Conservation (phyloP, 768 basidiomycete genomes). For the Lentinula edodes region DNA sequence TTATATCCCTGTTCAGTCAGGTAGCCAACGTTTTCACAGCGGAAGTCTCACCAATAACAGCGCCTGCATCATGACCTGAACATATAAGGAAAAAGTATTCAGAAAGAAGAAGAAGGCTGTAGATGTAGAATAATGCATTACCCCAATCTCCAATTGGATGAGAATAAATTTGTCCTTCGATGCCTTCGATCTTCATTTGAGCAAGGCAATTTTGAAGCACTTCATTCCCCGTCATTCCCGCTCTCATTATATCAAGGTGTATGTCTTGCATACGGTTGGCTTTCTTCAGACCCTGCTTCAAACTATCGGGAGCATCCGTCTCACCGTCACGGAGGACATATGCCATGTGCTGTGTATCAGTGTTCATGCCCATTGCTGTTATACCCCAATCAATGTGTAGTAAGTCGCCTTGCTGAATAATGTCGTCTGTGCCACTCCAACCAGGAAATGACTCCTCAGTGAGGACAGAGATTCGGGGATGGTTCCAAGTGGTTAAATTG, state of each 20-base stretch:
- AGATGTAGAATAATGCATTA: not conserved
- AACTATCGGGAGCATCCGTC: conserved; percentile 33
- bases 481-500: conserved; percentile 48
- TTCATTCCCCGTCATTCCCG: conserved; percentile 41
- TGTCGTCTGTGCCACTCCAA: conserved; percentile 32
- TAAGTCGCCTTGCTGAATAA: conserved; percentile 43
- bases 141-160: conserved; percentile 57
- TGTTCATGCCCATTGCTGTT: conserved; percentile 48
- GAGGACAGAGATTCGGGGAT: conserved; percentile 43
- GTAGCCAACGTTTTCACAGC: not conserved
- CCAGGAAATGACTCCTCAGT: conserved; percentile 34
- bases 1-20: conserved; percentile 9
- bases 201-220: conserved; percentile 34
- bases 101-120: not conserved
- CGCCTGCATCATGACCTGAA: conserved; percentile 37
- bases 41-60: conserved; percentile 35
- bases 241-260: conserved; percentile 34
- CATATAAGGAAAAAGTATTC: not conserved
- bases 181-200: conserved; percentile 39
- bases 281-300: conserved; percentile 38
- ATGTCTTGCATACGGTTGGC: conserved; percentile 51
- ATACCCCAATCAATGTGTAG: conserved; percentile 54
- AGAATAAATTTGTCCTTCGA: conserved; percentile 44
- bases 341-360: conserved; percentile 52
- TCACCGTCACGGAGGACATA: conserved; percentile 46